These are phyloP conservation scores for Suhomyces terraborum DNA, from an alignment of 1,139 yeast genomes.

Conservation along the genomic window DNA sequence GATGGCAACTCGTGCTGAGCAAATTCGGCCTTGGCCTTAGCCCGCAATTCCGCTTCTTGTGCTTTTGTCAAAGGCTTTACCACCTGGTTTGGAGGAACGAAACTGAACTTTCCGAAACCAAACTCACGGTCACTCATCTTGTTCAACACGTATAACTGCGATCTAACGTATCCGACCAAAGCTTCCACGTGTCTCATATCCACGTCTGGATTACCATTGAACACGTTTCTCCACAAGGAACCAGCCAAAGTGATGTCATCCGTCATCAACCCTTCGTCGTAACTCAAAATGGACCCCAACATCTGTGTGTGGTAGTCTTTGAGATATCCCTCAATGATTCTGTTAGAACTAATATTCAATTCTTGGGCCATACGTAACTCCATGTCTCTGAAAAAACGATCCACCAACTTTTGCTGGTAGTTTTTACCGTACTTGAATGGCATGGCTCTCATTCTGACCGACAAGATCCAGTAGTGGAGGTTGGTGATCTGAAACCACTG, in stretches of 20 bases:
- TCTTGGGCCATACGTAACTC: conserved; percentile 84
- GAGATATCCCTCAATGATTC: conserved; percentile 81
- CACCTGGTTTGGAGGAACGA: conserved; percentile 80
- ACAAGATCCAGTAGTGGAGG: conserved; percentile 89
- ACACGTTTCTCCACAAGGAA: conserved; percentile 89
- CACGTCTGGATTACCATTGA: conserved; percentile 79
- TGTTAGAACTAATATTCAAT: conserved; percentile 78
- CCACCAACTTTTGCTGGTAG: conserved; percentile 90
- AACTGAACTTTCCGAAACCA: conserved; percentile 84
- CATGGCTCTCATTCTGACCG: conserved; percentile 94
- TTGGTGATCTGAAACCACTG: conserved; percentile 95
- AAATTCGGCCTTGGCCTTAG: conserved; percentile 44
- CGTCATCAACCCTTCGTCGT: conserved; percentile 87
- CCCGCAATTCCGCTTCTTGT: conserved; percentile 51
- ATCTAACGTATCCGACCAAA: conserved; percentile 81
- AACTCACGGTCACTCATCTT: conserved; percentile 88
- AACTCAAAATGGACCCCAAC: conserved; percentile 85
- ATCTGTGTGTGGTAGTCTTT: conserved; percentile 90
- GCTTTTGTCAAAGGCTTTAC: conserved; percentile 70
- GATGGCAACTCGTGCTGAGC: conserved; percentile 59
- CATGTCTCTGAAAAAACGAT: conserved; percentile 85
- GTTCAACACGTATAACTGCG: conserved; percentile 83
- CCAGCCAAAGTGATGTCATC: conserved; percentile 84
- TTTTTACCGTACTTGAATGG: conserved; percentile 86
- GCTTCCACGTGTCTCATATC: conserved; percentile 87